Evolutionary conservation across 495 filamentous ascomycete genomes (phyloP).

Genomic region (Penicillium paxilli): DNA sequence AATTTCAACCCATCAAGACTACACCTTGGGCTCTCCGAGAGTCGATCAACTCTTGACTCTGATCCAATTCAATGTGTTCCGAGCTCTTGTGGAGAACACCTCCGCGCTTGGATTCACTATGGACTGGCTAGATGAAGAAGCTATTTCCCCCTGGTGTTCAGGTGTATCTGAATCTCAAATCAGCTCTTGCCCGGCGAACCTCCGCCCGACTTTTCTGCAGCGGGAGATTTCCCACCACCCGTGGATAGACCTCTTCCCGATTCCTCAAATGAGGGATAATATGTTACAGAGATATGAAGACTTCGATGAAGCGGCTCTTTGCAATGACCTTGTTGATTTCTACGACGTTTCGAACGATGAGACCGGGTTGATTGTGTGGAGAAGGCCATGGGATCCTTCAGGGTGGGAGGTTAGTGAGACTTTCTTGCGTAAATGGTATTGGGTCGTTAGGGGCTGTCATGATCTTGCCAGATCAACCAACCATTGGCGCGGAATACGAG

Average conservation of each 20-base stretch:
- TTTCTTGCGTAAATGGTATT: conserved; percentile 36
- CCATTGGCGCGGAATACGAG: conserved; percentile 32
- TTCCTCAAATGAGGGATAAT: conserved; percentile 32
- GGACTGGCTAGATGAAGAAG: conserved; percentile 20
- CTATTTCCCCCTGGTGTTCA: conserved; percentile 17
- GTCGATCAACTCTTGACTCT: conserved; percentile 36
- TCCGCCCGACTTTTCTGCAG: conserved; percentile 13
- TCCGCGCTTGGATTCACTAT: conserved; percentile 14
- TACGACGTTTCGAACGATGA: conserved; percentile 5
- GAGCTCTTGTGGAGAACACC: conserved; percentile 25
- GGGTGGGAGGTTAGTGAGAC: conserved; percentile 39
- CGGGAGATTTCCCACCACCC: conserved; percentile 12
- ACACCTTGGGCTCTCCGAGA: conserved; percentile 21
- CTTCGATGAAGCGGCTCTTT: conserved; percentile 23
- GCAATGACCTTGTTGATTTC: conserved; percentile 17
- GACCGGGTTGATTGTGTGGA: conserved; percentile 24
- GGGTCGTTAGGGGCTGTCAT: conserved; percentile 34
- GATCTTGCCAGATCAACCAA: conserved; percentile 39
- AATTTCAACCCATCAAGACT: conserved; percentile 4
- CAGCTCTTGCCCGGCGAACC: neutral
- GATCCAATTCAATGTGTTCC: conserved; percentile 27
- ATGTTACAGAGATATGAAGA: conserved; percentile 15
- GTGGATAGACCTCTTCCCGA: conserved; percentile 34
- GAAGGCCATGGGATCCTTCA: conserved; percentile 25
- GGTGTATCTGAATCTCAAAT: neutral